Evolutionary conservation across 768 basidiomycete species (phyloP), one percentile per base, ranked within the genome.

Genomic region (Hebeloma cylindrosporum): DNA sequence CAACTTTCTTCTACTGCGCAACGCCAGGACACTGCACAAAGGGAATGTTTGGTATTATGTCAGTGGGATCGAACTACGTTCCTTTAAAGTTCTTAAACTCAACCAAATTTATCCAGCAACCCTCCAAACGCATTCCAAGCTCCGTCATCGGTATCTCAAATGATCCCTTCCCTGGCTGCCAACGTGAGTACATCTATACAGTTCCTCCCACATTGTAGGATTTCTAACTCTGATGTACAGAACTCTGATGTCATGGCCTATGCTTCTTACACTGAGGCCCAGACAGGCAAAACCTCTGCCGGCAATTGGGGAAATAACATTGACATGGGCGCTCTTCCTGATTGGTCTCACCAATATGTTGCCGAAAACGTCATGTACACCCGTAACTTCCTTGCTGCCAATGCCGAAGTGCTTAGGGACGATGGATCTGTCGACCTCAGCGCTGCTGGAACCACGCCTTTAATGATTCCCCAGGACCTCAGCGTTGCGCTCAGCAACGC

Each of bases 31-130:
- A 92, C 62, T 91, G 89, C 62, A 63, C 79, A 60, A 82, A 86
- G 74, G 89, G 88, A 56, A 91, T 91, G 87, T 91, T 88, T 61
- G 87, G 85, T 67, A 76, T 85, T 67, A 81, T 86, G 77, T 78
- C 57, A 47, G 68, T 60, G 10, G 14, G 13, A 47, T 31, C n/a
- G n/a, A n/a, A n/a, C 17, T 34, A 25, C 31, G 26, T 23, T 35
- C 13, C 3, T 23, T 28, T 20, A 23, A 33, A 6, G 20, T 8
- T 34, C 5, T 16, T 36, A 45, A 34, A 38, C 38, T 58, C 13
- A 60, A 43, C 9, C 25, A 22, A 43, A n/a, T n/a, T 45, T 22
- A 17, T 29, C 21, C 14, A 30, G 16, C 56, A 85, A 86, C 70
- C 79, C 82, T 13, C 72, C 77, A 20, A 80, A 70, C 62, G 74